Evolutionary conservation across 805 yeast species (phyloP).

Genomic region (Priceomyces medius): DNA sequence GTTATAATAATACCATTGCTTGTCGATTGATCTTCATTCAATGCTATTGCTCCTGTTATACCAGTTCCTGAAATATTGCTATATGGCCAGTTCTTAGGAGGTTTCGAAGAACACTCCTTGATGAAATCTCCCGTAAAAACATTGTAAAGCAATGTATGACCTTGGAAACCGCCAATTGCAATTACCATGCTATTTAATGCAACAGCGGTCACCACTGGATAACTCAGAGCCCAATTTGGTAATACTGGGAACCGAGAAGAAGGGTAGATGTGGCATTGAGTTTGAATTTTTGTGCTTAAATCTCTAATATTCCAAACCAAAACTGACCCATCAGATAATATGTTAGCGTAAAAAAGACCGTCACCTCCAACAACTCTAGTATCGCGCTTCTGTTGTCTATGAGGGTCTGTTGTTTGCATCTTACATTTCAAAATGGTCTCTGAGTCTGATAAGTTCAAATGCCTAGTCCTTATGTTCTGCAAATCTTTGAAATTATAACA

Average conservation of each 20-base stretch:
- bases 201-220: conserved; percentile 20
- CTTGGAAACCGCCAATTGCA: conserved; percentile 43
- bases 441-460: conserved; percentile 14
- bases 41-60: background rate
- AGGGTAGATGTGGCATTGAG: conserved; percentile 14
- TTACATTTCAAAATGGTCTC: conserved; percentile 14
- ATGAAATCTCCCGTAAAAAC: conserved; percentile 41
- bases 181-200: conserved; percentile 35
- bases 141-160: conserved; percentile 42
- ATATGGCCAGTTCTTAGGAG: conserved; percentile 31
- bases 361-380: conserved; percentile 36
- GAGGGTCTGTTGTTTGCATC: conserved; percentile 17
- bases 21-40: conserved; percentile 23
- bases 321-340: conserved; percentile 41
- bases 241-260: conserved; percentile 2
- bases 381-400: conserved; percentile 16
- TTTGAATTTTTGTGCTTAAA: conserved; percentile 6
- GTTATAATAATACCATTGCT: conserved; percentile 40
- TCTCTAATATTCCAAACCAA: conserved; percentile 44
- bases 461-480: conserved; percentile 8
- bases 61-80: conserved; percentile 16
- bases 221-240: conserved; percentile 6
- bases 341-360: conserved; percentile 38
- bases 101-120: conserved; percentile 31
- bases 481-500: conserved; percentile 21